Evolutionary conservation across 768 basidiomycete species (phyloP).

Genomic region (Steccherinum ochraceum): DNA sequence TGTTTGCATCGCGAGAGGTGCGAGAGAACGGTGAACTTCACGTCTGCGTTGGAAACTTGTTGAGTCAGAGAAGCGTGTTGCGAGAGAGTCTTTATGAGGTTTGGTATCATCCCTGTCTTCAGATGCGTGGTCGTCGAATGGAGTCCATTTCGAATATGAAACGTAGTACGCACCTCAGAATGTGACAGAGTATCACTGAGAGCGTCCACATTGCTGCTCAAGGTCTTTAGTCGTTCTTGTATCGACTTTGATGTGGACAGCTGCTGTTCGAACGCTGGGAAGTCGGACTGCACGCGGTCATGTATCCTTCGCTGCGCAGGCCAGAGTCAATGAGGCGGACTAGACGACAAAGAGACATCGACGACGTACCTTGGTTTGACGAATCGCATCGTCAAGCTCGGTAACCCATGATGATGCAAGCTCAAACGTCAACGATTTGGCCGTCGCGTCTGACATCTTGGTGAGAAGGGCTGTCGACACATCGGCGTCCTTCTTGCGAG

Average conservation of each 20-base stretch:
- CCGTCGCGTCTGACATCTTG: conserved; percentile 59
- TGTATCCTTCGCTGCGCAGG: conserved; percentile 55
- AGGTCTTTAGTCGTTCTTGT: conserved; percentile 47
- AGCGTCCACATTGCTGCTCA: conserved; percentile 47
- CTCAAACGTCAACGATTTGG: conserved; percentile 49
- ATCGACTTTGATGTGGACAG: conserved; percentile 56
- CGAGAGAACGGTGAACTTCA: conserved; percentile 42
- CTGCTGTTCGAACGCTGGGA: conserved; percentile 60
- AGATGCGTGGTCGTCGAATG: conserved; percentile 11
- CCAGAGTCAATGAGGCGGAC: conserved; percentile 8
- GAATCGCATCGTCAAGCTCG: conserved; percentile 69
- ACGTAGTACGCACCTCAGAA: conserved; percentile 43
- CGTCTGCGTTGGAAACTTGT: conserved; percentile 48
- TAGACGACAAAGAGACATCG: not conserved
- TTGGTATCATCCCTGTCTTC: conserved; percentile 66
- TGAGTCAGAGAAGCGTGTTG: conserved; percentile 60
- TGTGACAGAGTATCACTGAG: conserved; percentile 48
- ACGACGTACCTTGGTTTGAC: conserved; percentile 56
- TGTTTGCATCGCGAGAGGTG: conserved; percentile 49
- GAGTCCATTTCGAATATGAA: too few species aligned
- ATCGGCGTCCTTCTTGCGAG: conserved; percentile 57
- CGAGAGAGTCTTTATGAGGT: conserved; percentile 46
- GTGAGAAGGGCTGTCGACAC: conserved; percentile 66
- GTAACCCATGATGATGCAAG: conserved; percentile 64
- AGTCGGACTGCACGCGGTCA: conserved; percentile 61